Conservation (phyloP, 306 rosid genomes). For the Alnus rubra region DNA sequence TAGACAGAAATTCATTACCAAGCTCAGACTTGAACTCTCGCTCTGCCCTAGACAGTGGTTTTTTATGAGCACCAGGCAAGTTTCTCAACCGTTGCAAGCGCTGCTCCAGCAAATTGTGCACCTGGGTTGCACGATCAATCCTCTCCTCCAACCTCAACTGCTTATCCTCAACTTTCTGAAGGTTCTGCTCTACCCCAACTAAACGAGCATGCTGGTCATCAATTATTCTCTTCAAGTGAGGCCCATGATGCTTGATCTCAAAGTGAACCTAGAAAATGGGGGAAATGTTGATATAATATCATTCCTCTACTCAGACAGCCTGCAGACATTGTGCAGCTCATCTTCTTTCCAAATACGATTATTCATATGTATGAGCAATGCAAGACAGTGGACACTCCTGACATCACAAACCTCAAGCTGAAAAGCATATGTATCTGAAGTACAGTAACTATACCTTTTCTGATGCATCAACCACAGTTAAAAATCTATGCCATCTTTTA, state of each 20-base stretch:
- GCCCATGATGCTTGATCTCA: conserved; percentile 86
- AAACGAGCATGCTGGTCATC: conserved; percentile 70
- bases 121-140: conserved; percentile 52
- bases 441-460: neutral
- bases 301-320: conserved; percentile 13
- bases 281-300: conserved; percentile 8
- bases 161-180: conserved; percentile 63
- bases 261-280: conserved; percentile 60
- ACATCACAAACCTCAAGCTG: neutral
- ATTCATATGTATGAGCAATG: neutral
- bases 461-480: neutral
- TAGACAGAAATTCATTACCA: conserved; percentile 52
- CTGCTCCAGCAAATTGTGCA: conserved; percentile 69
- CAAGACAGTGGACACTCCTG: conserved; percentile 4
- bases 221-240: conserved; percentile 74
- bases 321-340: conserved; percentile 7
- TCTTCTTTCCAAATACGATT: conserved; percentile 8
- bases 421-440: neutral
- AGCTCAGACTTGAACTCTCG: conserved; percentile 78
- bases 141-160: conserved; percentile 52
- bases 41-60: conserved; percentile 89
- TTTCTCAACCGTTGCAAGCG: conserved; percentile 64
- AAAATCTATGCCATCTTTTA: neutral
- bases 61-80: conserved; percentile 73
- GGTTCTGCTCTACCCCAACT: conserved; percentile 55